These are phyloP conservation scores for Dioscorea cayenensis DNA, from an alignment of 116 monocot species.

Conservation along the genomic window DNA sequence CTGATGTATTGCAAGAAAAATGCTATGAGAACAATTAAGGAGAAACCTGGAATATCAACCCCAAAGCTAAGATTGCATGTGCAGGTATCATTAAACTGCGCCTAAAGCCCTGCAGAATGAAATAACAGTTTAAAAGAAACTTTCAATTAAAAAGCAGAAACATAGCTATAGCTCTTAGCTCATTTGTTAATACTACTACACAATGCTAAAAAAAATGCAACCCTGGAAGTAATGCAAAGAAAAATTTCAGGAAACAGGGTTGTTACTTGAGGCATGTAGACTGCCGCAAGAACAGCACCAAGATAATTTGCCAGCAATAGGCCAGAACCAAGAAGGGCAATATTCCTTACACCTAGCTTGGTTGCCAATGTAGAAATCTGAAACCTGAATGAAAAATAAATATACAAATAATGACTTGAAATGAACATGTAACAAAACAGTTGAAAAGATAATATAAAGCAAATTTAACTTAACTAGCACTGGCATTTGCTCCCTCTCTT, in stretches of 20 bases:
- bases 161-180: background rate
- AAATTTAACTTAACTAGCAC: too few species aligned
- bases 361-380: constrained; percentile 97
- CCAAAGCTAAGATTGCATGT: constrained; percentile 63
- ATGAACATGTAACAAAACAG: background rate
- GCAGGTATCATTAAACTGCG: constrained; percentile 69
- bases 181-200: too few species aligned
- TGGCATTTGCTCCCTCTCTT: too few species aligned
- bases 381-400: constrained; percentile 33
- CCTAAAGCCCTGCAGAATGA: constrained; percentile 72
- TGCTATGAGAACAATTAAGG: background rate
- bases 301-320: constrained; percentile 81
- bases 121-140: background rate
- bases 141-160: background rate
- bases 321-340: constrained; percentile 87
- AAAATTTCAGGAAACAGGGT: background rate
- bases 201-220: background rate
- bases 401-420: constrained; percentile 38
- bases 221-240: background rate
- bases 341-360: constrained; percentile 94
- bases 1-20: background rate
- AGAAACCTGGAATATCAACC: constrained; percentile 79
- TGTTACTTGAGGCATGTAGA: constrained; percentile 80
- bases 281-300: constrained; percentile 62
- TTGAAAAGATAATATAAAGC: too few species aligned